Evolutionary conservation across 2,329 filamentous ascomycete species (phyloP).

Genomic region (Paraphaeosphaeria sporulosa): DNA sequence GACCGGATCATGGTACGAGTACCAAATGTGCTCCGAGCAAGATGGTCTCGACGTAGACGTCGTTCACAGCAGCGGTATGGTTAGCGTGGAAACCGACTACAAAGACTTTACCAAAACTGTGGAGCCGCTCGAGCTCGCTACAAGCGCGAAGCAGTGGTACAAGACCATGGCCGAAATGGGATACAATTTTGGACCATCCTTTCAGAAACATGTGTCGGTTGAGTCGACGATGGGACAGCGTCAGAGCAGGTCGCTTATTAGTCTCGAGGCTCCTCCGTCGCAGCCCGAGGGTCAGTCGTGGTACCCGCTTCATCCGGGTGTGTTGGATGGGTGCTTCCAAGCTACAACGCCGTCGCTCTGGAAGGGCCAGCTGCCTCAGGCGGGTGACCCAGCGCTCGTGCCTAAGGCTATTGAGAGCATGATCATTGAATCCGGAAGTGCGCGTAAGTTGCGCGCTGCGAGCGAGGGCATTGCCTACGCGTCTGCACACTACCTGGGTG

Average conservation of each 20-base stretch:
- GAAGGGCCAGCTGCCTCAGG: slow-evolving; percentile 18
- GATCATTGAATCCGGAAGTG: slow-evolving; percentile 18
- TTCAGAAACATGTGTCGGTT: neutral
- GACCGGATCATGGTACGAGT: too few species aligned
- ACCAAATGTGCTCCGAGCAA: too few species aligned
- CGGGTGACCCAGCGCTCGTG: slow-evolving; percentile 21
- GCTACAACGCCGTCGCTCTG: slow-evolving; percentile 23
- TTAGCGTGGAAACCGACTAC: too few species aligned
- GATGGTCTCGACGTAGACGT: too few species aligned
- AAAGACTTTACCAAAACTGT: too few species aligned
- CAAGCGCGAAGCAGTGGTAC: neutral
- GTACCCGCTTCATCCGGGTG: slow-evolving; percentile 38
- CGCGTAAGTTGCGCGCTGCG: neutral
- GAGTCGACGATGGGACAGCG: neutral
- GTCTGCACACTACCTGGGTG: neutral
- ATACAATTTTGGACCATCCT: neutral
- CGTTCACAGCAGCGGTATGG: neutral
- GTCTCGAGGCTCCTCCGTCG: neutral
- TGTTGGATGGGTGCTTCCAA: slow-evolving; percentile 39
- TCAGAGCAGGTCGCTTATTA: neutral
- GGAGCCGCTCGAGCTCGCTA: slow-evolving; percentile 5
- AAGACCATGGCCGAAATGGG: neutral
- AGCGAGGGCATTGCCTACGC: neutral
- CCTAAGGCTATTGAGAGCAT: slow-evolving; percentile 32
- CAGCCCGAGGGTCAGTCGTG: slow-evolving; percentile 18